Conservation (phyloP, 768 basidiomycete genomes). For the Podaxis carcinomalis region DNA sequence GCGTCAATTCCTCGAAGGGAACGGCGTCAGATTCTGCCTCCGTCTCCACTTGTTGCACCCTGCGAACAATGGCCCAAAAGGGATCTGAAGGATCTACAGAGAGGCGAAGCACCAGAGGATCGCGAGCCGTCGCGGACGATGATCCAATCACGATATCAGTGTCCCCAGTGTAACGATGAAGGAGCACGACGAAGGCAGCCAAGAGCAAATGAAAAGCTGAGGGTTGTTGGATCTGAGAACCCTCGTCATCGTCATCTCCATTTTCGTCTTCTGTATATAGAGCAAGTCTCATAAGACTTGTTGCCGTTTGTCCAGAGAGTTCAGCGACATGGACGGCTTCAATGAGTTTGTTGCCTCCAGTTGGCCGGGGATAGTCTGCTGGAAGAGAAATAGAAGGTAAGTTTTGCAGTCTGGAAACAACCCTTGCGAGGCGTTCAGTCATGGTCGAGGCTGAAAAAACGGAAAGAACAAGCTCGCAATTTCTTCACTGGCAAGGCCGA, state of each 20-base stretch:
- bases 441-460: constrained; percentile 21
- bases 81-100: constrained; percentile 81
- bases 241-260: constrained; percentile 44
- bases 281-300: constrained; percentile 79
- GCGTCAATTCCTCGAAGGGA: constrained; percentile 74
- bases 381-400: constrained; percentile 89
- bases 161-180: constrained; percentile 95
- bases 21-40: constrained; percentile 81
- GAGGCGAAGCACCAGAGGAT: constrained; percentile 82
- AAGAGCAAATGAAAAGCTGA: constrained; percentile 90
- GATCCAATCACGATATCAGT: constrained; percentile 90
- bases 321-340: constrained; percentile 76
- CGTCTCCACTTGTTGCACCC: constrained; percentile 78
- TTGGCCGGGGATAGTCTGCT: constrained; percentile 90
- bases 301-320: constrained; percentile 69
- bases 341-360: constrained; percentile 69
- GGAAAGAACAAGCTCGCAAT: background rate
- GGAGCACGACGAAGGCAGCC: constrained; percentile 85
- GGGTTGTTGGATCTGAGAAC: constrained; percentile 39
- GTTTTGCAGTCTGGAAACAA: constrained; percentile 65
- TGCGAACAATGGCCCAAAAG: constrained; percentile 83
- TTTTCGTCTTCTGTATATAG: constrained; percentile 60
- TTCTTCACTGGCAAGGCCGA: background rate
- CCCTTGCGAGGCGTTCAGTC: constrained; percentile 49
- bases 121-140: constrained; percentile 68